These are phyloP conservation scores for Chlorencoelia australis DNA, from an alignment of 2,329 filamentous ascomycete genomes.

Conservation along the genomic window DNA sequence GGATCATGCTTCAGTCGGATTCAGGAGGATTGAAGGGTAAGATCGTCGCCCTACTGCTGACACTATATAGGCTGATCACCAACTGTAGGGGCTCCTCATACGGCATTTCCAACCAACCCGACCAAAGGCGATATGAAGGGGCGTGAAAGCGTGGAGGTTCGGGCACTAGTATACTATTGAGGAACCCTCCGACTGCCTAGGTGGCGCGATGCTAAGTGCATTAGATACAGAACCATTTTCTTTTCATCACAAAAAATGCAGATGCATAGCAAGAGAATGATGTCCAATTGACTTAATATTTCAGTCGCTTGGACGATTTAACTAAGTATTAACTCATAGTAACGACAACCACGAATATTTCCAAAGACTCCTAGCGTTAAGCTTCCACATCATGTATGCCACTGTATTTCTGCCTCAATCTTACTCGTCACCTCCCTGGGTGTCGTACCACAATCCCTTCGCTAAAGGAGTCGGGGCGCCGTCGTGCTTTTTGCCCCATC, in stretches of 20 bases:
- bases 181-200: not conserved
- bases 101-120: conserved; percentile 2
- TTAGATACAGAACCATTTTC: no score
- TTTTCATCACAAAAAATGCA: no score
- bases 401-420: no score
- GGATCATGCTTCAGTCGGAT: conserved; percentile 5
- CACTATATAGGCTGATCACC: not conserved
- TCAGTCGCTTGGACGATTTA: no score
- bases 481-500: not conserved
- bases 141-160: conserved; percentile 11
- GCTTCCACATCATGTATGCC: no score
- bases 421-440: no score
- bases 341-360: not conserved
- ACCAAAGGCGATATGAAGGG: not conserved
- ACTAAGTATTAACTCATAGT: not conserved
- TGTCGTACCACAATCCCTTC: not conserved
- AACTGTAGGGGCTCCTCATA: conserved; percentile 6
- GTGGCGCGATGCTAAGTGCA: no score
- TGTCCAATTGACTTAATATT: no score
- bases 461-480: not conserved
- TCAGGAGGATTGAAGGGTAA: conserved; percentile 1
- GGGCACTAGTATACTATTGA: conserved; percentile 9
- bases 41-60: conserved; percentile 1
- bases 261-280: no score
- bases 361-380: not conserved